Conservation (phyloP, 2,329 filamentous ascomycete species). For the Paraconiothyrium sp. region DNA sequence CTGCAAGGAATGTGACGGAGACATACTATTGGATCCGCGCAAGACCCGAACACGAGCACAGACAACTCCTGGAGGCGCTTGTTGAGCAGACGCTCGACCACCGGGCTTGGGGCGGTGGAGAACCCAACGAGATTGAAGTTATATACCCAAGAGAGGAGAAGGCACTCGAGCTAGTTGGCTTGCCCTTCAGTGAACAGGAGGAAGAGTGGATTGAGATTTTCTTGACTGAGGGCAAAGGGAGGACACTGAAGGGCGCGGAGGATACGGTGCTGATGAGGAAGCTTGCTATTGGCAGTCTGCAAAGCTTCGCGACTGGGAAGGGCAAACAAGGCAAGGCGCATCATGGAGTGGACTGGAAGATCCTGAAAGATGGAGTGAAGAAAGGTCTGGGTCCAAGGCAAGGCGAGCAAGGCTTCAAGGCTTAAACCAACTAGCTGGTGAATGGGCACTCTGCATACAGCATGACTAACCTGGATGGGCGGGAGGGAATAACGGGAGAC, state of each 20-base stretch:
- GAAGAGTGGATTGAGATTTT: slow-evolving; percentile 78
- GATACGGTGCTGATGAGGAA: slow-evolving; percentile 79
- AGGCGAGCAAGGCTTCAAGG: slow-evolving; percentile 31
- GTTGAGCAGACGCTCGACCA: slow-evolving; percentile 54
- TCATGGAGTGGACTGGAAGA: slow-evolving; percentile 63
- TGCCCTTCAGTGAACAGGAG: slow-evolving; percentile 76
- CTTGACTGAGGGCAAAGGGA: slow-evolving; percentile 71
- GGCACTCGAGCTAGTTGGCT: slow-evolving; percentile 74
- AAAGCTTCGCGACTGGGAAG: slow-evolving; percentile 51
- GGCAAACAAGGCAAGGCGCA: slow-evolving; percentile 54
- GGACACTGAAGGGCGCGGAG: slow-evolving; percentile 70
- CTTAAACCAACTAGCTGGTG: background rate
- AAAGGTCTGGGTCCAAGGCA: slow-evolving; percentile 48
- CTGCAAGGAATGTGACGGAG: slow-evolving; percentile 73
- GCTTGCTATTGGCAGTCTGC: slow-evolving; percentile 71
- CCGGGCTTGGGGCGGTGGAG: slow-evolving; percentile 22
- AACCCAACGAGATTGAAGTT: slow-evolving; percentile 16
- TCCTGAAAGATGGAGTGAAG: slow-evolving; percentile 47
- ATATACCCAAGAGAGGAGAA: slow-evolving; percentile 58
- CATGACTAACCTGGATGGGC: background rate
- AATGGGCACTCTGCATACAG: background rate
- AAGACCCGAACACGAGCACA: slow-evolving; percentile 69
- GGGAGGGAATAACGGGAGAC: background rate
- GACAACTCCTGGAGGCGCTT: slow-evolving; percentile 72
- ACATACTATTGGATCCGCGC: slow-evolving; percentile 77